Conservation (phyloP, 1,284 basidiomycete species). For the Vanrija humicola region DNA sequence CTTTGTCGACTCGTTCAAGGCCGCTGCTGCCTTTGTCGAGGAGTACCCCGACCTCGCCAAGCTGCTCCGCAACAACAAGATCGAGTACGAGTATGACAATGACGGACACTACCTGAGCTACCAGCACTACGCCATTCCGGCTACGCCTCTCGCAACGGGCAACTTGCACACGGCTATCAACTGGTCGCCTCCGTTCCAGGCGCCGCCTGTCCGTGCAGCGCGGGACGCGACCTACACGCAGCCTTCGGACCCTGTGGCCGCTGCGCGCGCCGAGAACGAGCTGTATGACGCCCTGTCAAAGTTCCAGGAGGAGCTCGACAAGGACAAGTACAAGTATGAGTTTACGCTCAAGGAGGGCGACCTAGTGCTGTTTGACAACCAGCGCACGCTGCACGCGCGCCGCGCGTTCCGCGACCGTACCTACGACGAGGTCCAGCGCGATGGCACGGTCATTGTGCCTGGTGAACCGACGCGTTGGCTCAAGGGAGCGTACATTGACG, state of each 20-base stretch:
- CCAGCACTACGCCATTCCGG: conserved; percentile 73
- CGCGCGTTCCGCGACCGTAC: conserved; percentile 64
- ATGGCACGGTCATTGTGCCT: conserved; percentile 38
- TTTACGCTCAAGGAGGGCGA: conserved; percentile 78
- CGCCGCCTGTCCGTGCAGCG: conserved; percentile 34
- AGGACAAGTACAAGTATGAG: conserved; percentile 57
- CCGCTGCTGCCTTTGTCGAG: conserved; percentile 52
- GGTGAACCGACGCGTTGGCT: conserved; percentile 68
- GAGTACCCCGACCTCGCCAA: conserved; percentile 51
- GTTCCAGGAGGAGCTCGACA: conserved; percentile 64
- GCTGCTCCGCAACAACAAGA: conserved; percentile 57
- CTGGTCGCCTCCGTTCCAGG: conserved; percentile 95
- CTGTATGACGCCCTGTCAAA: conserved; percentile 65
- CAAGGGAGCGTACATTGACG: conserved; percentile 82
- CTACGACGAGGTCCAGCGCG: conserved; percentile 24
- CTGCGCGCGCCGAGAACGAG: conserved; percentile 30
- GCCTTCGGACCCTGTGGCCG: conserved; percentile 8
- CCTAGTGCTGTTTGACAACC: conserved; percentile 87
- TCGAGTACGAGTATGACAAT: conserved; percentile 88
- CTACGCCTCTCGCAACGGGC: background rate
- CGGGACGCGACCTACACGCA: background rate
- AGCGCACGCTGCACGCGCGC: conserved; percentile 84
- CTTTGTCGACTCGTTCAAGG: conserved; percentile 78
- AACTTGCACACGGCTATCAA: conserved; percentile 59
- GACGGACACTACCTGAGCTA: conserved; percentile 79